Percentiles rank a stretch among this genome's conserved stretches.
phyloP scores from a whole-genome alignment of 306 rosid species.

The Ochetophila trinervis region DNA sequence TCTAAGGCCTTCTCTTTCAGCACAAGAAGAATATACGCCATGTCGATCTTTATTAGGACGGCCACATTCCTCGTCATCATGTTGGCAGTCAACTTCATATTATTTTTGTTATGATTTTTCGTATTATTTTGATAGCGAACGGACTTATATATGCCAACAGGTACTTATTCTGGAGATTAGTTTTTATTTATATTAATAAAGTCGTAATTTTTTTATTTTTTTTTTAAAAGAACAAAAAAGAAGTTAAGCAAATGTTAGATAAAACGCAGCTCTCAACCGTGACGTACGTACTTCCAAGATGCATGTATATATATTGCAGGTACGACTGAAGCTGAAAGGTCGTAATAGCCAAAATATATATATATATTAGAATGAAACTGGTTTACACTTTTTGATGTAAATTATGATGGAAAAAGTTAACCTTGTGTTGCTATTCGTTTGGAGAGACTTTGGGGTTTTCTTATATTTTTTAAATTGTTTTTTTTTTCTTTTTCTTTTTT shows the following conservation, averaged over 20 bases:
- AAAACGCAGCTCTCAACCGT: slow-evolving; percentile 41
- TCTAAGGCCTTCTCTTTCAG: slow-evolving; percentile 15
- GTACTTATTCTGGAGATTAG: slow-evolving; percentile 1
- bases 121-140: slow-evolving; percentile 4
- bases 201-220: slow-evolving; percentile 1
- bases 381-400: no score
- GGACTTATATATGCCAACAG: neutral
- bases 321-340: no score
- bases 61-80: slow-evolving; percentile 32
- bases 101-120: slow-evolving; percentile 8
- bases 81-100: slow-evolving; percentile 30
- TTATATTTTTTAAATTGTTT: neutral
- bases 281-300: slow-evolving; percentile 31
- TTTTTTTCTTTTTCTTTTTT: neutral
- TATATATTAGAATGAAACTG: no score
- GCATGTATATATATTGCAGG: slow-evolving; percentile 21
- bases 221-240: slow-evolving; percentile 14
- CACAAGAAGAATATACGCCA: slow-evolving; percentile 18
- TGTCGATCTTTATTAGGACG: slow-evolving; percentile 43
- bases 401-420: neutral
- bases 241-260: slow-evolving; percentile 36
- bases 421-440: slow-evolving; percentile 6
- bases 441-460: neutral
- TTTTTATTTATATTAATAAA: neutral
- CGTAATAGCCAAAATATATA: no score